phyloP scores from a whole-genome alignment of 176 grass and related monocot genomes.

The Eleusine indica region DNA sequence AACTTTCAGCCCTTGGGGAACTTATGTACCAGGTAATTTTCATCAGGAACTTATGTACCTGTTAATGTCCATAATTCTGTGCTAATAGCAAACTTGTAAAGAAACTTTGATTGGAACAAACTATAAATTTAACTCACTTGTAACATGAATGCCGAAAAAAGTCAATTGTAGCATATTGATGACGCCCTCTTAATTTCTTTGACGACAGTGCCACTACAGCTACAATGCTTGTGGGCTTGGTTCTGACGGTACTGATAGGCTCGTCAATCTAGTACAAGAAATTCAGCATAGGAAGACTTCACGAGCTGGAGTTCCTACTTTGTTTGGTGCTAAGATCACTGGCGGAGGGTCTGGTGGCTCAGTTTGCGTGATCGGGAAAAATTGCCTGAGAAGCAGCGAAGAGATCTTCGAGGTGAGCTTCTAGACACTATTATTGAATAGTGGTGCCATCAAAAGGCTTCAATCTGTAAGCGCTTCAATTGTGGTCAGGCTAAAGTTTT shows the following conservation, averaged over 20 bases:
- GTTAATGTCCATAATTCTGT: neutral
- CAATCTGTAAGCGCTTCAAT: neutral
- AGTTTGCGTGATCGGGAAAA: conserved; percentile 81
- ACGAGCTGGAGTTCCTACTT: conserved; percentile 42
- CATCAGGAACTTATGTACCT: neutral
- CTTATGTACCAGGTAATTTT: conserved; percentile 93
- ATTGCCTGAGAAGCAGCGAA: conserved; percentile 79
- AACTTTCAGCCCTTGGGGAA: conserved; percentile 86
- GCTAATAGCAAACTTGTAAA: neutral
- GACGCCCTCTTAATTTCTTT: conserved; percentile 24
- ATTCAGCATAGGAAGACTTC: conserved; percentile 76
- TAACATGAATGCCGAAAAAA: neutral
- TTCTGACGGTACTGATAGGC: conserved; percentile 82
- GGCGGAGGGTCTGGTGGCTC: conserved; percentile 89
- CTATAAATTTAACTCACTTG: neutral
- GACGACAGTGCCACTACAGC: conserved; percentile 86
- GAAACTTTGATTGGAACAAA: neutral
- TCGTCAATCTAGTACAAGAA: conserved; percentile 93
- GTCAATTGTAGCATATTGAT: neutral
- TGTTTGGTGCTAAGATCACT: conserved; percentile 93
- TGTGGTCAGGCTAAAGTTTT: neutral
- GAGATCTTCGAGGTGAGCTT: conserved; percentile 78
- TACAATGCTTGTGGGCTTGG: conserved; percentile 91
- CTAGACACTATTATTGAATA: neutral
- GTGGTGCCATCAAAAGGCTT: neutral